phyloP scores from a whole-genome alignment of 31 red algal genomes.

The Porphyra umbilicalis region DNA sequence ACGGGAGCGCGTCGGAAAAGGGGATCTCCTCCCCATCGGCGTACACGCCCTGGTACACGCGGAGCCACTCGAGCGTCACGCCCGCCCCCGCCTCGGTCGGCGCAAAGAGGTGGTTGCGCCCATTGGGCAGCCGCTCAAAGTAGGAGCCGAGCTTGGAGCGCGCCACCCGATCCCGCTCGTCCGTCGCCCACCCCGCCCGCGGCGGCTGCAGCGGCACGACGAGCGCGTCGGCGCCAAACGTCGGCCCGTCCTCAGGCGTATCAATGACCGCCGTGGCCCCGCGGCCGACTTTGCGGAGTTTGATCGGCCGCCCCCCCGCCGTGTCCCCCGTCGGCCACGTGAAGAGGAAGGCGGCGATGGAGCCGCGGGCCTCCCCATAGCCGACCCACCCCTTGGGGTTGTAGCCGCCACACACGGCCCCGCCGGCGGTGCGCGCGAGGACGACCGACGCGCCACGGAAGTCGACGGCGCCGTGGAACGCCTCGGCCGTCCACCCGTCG shows the following conservation, averaged over 20 bases:
- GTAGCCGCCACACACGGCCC: slow-evolving; percentile 23
- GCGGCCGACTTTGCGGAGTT: slow-evolving; percentile 67
- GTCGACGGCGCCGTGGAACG: slow-evolving; percentile 53
- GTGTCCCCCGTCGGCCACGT: slow-evolving; percentile 61
- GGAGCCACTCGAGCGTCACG: slow-evolving; percentile 27
- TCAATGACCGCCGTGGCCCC: slow-evolving; percentile 63
- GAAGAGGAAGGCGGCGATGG: slow-evolving; percentile 80
- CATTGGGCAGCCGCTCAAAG: slow-evolving; percentile 56
- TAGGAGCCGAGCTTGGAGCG: slow-evolving; percentile 63
- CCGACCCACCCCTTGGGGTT: slow-evolving; percentile 86
- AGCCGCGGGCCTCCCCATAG: slow-evolving; percentile 72
- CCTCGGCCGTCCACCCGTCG: slow-evolving; percentile 54
- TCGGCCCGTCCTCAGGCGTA: slow-evolving; percentile 68
- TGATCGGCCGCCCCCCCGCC: slow-evolving; percentile 24
- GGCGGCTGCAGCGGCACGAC: slow-evolving; percentile 52
- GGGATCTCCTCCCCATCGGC: slow-evolving; percentile 76
- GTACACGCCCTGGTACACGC: slow-evolving; percentile 60
- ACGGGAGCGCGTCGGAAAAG: slow-evolving; percentile 61
- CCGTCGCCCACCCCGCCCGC: slow-evolving; percentile 8
- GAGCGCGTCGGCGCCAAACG: slow-evolving; percentile 66
- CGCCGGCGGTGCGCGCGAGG: slow-evolving; percentile 15
- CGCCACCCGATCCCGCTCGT: slow-evolving; percentile 35
- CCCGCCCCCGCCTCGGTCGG: slow-evolving; percentile 40
- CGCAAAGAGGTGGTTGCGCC: slow-evolving; percentile 39
- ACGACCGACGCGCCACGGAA: slow-evolving; percentile 37